These are phyloP conservation scores for Trichoderma cornu-damae DNA, from an alignment of 2,329 filamentous ascomycete genomes.

Conservation along the genomic window DNA sequence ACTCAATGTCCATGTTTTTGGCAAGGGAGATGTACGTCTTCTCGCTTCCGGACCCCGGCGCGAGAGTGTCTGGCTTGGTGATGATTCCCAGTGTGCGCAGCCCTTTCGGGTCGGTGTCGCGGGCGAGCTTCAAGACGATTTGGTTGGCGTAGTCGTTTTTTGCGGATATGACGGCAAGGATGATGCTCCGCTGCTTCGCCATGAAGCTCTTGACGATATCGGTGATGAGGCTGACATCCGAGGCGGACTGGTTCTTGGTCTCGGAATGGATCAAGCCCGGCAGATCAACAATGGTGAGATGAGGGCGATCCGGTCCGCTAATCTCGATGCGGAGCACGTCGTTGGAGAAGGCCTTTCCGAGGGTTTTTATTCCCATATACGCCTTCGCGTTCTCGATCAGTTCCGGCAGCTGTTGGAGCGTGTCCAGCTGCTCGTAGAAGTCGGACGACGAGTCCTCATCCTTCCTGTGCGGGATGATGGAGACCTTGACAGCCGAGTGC, in stretches of 20 bases:
- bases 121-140: conserved; percentile 46
- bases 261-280: conserved; percentile 51
- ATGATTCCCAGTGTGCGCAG: conserved; percentile 52
- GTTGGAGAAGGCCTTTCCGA: conserved; percentile 38
- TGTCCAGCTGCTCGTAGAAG: conserved; percentile 11
- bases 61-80: conserved; percentile 49
- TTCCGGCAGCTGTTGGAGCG: conserved; percentile 15
- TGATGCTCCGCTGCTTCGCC: conserved; percentile 50
- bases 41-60: conserved; percentile 36
- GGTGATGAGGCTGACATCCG: conserved; percentile 42
- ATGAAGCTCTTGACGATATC: conserved; percentile 54
- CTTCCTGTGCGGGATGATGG: conserved; percentile 21
- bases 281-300: conserved; percentile 56
- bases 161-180: conserved; percentile 54
- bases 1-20: conserved; percentile 42
- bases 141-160: conserved; percentile 56
- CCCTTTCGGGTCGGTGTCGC: conserved; percentile 25
- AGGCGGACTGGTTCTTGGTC: conserved; percentile 41
- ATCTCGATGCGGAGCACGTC: conserved; percentile 49
- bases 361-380: conserved; percentile 45
- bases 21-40: conserved; percentile 38
- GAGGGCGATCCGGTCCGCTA: conserved; percentile 43
- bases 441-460: conserved; percentile 11
- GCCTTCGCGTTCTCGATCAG: conserved; percentile 39
- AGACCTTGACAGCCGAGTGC: conserved; percentile 22